phyloP scores from a whole-genome alignment of 2,329 filamentous ascomycete species.

The Talaromyces sp. region DNA sequence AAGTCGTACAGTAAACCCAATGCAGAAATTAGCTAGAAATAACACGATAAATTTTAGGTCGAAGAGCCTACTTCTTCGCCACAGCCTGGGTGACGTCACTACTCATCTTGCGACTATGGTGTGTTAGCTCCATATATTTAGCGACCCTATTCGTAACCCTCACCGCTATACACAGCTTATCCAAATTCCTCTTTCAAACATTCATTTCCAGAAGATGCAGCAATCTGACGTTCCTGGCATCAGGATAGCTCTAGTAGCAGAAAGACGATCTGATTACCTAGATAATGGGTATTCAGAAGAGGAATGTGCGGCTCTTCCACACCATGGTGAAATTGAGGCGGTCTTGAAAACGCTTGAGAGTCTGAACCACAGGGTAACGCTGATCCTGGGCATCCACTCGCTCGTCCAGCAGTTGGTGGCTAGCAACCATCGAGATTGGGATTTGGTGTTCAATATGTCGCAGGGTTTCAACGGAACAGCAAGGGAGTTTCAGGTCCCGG shows the following conservation, averaged over 20 bases:
- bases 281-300: constrained; percentile 10
- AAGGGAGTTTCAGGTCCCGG: constrained; percentile 21
- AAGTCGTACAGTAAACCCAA: too few relatives aligned
- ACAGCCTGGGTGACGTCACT: too few relatives aligned
- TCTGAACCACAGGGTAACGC: constrained; percentile 13
- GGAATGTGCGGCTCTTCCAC: constrained; percentile 14
- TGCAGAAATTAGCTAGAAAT: too few relatives aligned
- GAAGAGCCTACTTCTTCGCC: too few relatives aligned
- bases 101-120: too few relatives aligned
- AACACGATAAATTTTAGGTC: too few relatives aligned
- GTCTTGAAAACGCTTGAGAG: constrained; percentile 11
- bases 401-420: constrained; percentile 15
- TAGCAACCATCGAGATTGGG: constrained; percentile 16
- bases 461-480: constrained; percentile 19
- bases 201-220: background rate
- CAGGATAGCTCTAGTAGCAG: constrained; percentile 13
- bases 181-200: too few relatives aligned
- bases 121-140: too few relatives aligned
- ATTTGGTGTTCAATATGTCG: constrained; percentile 22
- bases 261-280: constrained; percentile 13
- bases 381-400: constrained; percentile 13
- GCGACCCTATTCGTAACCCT: too few relatives aligned
- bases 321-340: constrained; percentile 14
- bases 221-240: background rate
- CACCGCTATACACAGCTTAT: too few relatives aligned